Conservation (phyloP, 2,329 filamentous ascomycete genomes). For the Trichoderma oligosporum region DNA sequence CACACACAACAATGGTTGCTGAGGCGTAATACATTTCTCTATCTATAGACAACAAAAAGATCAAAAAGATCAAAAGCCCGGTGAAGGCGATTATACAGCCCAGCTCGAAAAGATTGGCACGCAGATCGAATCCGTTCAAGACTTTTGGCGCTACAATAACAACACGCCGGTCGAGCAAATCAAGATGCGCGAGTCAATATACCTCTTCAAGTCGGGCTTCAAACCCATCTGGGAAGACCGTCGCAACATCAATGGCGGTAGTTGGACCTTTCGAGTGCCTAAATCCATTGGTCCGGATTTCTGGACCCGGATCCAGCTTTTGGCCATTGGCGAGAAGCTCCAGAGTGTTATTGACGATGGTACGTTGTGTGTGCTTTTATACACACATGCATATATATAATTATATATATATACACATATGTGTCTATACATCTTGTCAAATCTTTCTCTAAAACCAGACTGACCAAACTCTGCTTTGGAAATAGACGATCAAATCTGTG, state of each 20-base stretch:
- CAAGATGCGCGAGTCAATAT: constrained; percentile 72
- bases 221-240: constrained; percentile 80
- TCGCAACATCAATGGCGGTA: constrained; percentile 78
- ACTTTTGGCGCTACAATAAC: constrained; percentile 81
- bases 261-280: constrained; percentile 87
- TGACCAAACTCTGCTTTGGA: background rate
- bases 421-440: too few relatives aligned
- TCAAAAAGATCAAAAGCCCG: constrained; percentile 41
- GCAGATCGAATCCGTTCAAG: constrained; percentile 75
- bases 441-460: too few relatives aligned
- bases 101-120: constrained; percentile 59
- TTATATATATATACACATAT: too few relatives aligned
- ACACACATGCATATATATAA: too few relatives aligned
- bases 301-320: constrained; percentile 76
- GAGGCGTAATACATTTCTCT: too few relatives aligned
- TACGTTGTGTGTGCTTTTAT: constrained; percentile 47
- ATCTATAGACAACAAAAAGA: constrained; percentile 35
- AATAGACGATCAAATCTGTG: constrained; percentile 80
- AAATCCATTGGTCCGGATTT: constrained; percentile 70
- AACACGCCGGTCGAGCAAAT: constrained; percentile 74
- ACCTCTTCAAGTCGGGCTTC: constrained; percentile 76
- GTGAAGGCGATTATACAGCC: constrained; percentile 46
- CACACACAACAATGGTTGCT: too few relatives aligned
- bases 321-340: constrained; percentile 79
- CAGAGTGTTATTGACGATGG: constrained; percentile 68